Evolutionary conservation across 2,329 filamentous ascomycete species (phyloP).

Genomic region (Hypoxylon sp.): DNA sequence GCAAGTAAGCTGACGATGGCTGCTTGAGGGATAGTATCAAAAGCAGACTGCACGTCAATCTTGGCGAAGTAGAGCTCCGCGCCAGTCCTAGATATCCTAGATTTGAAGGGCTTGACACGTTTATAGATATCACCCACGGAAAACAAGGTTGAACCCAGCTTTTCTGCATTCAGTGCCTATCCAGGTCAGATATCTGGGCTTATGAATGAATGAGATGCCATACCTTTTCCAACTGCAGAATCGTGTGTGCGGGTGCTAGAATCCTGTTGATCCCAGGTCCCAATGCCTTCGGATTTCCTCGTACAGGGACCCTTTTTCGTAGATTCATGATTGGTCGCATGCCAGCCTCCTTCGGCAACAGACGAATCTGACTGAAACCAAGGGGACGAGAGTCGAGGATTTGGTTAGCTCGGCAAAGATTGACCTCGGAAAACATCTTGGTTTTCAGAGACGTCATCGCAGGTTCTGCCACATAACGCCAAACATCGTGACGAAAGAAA

Average conservation of each 20-base stretch:
- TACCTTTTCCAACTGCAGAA: constrained; percentile 84
- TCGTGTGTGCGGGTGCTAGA: constrained; percentile 79
- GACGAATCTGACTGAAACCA: constrained; percentile 81
- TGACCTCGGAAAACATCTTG: constrained; percentile 84
- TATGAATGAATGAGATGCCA: constrained; percentile 14
- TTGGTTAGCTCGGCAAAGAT: constrained; percentile 65
- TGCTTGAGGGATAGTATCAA: constrained; percentile 92
- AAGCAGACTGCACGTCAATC: constrained; percentile 90
- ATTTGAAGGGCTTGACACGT: constrained; percentile 78
- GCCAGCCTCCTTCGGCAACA: constrained; percentile 83
- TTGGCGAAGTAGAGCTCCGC: constrained; percentile 85
- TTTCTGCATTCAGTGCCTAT: constrained; percentile 64
- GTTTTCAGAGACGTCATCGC: constrained; percentile 75
- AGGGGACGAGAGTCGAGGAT: constrained; percentile 74
- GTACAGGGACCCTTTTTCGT: constrained; percentile 70
- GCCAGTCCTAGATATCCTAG: constrained; percentile 56
- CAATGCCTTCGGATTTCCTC: constrained; percentile 56
- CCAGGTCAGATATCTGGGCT: constrained; percentile 29
- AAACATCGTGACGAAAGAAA: constrained; percentile 95
- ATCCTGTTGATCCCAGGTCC: constrained; percentile 64
- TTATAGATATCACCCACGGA: constrained; percentile 85
- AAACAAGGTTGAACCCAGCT: constrained; percentile 83
- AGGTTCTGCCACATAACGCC: constrained; percentile 82
- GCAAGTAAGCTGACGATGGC: constrained; percentile 76
- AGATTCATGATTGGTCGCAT: constrained; percentile 92